Conservation (phyloP, 345 rosid genomes). For the Euphorbia tirucalli region DNA sequence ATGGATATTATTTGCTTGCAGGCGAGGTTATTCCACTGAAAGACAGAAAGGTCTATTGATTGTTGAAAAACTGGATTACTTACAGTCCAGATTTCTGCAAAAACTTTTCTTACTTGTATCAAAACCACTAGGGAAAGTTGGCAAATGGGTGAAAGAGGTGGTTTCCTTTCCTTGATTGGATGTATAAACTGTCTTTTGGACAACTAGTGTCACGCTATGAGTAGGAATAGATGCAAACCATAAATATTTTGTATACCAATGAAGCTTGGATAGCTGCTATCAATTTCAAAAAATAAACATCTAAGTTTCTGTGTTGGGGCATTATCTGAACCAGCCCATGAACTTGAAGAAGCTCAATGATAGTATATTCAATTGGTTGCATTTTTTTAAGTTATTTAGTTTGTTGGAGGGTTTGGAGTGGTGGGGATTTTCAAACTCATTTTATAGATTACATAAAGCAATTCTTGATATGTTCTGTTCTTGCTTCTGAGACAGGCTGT, state of each 20-base stretch:
- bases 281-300: neutral
- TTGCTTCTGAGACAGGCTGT: constrained; percentile 47
- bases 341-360: neutral
- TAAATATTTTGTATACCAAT: neutral
- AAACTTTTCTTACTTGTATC: constrained; percentile 57
- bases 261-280: neutral
- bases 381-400: neutral
- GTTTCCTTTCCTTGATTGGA: constrained; percentile 16
- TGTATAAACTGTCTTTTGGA: neutral
- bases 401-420: neutral
- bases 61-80: constrained; percentile 87
- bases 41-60: constrained; percentile 79
- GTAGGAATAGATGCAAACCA: neutral
- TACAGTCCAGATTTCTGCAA: constrained; percentile 78
- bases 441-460: neutral
- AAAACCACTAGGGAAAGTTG: constrained; percentile 73
- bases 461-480: constrained; percentile 12
- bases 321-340: neutral
- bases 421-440: neutral
- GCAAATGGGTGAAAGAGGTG: constrained; percentile 72
- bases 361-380: neutral
- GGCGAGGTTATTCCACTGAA: constrained; percentile 95
- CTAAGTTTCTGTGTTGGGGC: neutral
- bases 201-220: neutral
- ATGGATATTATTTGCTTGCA: constrained; percentile 30